phyloP scores from a whole-genome alignment of 768 basidiomycete species.

The Fibroporia radiculosa region DNA sequence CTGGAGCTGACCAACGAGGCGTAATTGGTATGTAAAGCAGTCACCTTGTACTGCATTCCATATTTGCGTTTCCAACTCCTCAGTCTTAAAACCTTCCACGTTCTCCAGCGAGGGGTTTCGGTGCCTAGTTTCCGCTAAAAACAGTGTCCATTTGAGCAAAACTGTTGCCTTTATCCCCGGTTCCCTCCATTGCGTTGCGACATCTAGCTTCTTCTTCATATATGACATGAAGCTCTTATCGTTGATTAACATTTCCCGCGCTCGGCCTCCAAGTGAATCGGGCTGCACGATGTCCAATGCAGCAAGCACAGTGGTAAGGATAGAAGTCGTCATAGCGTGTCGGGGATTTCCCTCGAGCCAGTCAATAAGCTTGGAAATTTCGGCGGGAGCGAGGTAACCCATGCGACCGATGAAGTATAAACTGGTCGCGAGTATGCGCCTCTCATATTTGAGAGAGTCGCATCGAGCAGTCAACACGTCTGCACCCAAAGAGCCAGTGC shows the following conservation, averaged over 20 bases:
- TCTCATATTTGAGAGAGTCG: constrained; percentile 68
- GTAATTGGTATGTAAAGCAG: constrained; percentile 64
- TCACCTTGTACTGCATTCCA: constrained; percentile 82
- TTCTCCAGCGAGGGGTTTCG: constrained; percentile 59
- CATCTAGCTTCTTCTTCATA: constrained; percentile 51
- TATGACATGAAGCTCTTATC: constrained; percentile 41
- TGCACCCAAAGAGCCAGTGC: constrained; percentile 44
- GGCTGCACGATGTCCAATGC: constrained; percentile 64
- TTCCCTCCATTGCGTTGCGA: constrained; percentile 57
- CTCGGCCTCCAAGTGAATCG: constrained; percentile 32
- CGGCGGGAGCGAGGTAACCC: constrained; percentile 50
- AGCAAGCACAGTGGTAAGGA: constrained; percentile 56
- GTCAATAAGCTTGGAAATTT: constrained; percentile 58
- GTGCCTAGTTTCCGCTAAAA: constrained; percentile 70
- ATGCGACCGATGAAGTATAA: constrained; percentile 57
- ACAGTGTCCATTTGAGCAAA: constrained; percentile 83
- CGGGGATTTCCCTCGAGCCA: constrained; percentile 64
- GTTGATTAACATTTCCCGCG: constrained; percentile 40
- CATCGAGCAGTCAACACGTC: constrained; percentile 62
- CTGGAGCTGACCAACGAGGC: constrained; percentile 51
- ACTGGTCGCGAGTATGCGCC: constrained; percentile 56
- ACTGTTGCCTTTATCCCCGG: constrained; percentile 63
- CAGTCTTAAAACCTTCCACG: constrained; percentile 59
- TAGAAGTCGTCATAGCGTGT: constrained; percentile 61
- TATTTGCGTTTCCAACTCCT: constrained; percentile 74